phyloP scores from a whole-genome alignment of 2,329 filamentous ascomycete species.

The Phaeosphaeria sp. region DNA sequence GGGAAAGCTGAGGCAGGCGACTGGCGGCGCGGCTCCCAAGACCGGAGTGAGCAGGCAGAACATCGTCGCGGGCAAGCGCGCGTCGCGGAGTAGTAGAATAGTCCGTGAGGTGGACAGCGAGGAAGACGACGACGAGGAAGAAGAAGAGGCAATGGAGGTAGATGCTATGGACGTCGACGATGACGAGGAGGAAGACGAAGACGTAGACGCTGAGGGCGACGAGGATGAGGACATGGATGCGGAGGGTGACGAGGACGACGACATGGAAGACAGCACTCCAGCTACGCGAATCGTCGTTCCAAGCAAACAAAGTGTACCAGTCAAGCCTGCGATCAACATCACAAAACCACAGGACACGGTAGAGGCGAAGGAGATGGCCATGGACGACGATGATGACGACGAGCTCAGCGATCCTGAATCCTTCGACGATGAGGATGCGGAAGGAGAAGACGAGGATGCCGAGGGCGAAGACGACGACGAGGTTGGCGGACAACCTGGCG shows the following conservation, averaged over 20 bases:
- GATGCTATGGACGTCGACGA: constrained; percentile 52
- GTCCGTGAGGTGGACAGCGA: constrained; percentile 51
- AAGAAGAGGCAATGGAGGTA: constrained; percentile 35
- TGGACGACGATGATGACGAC: constrained; percentile 57
- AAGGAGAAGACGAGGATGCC: constrained; percentile 54
- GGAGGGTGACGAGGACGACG: constrained; percentile 49
- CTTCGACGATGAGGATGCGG: constrained; percentile 55
- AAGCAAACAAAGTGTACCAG: constrained; percentile 26
- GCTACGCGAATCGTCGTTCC: constrained; percentile 35
- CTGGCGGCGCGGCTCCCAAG: constrained; percentile 41
- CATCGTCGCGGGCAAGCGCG: constrained; percentile 48
- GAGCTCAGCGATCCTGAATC: constrained; percentile 50
- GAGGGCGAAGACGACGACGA: constrained; percentile 52
- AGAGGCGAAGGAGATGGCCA: constrained; percentile 59
- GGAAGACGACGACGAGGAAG: constrained; percentile 51
- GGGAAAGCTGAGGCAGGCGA: constrained; percentile 57
- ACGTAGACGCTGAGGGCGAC: constrained; percentile 41
- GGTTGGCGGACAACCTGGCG: constrained; percentile 40
- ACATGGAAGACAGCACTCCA: constrained; percentile 44
- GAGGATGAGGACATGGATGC: constrained; percentile 50
- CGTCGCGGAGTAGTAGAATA: constrained; percentile 47
- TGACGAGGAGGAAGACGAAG: constrained; percentile 47
- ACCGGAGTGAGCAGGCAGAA: constrained; percentile 43
- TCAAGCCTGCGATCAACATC: constrained; percentile 47
- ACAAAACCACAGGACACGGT: constrained; percentile 49